Evolutionary conservation across 352 stramenopile genomes (phyloP).

Genomic region (Globisporangium parvum): DNA sequence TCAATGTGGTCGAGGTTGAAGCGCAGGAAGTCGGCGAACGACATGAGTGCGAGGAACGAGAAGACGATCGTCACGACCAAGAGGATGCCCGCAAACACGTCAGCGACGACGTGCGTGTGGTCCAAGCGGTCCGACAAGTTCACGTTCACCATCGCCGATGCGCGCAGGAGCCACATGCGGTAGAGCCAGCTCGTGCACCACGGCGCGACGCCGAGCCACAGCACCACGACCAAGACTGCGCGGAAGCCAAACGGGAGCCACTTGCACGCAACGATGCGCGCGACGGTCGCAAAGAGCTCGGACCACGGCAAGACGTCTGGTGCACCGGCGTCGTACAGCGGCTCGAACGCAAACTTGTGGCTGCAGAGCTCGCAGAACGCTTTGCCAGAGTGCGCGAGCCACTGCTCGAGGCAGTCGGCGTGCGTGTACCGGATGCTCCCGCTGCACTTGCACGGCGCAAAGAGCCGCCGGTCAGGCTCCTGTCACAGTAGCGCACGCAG

Average conservation of each 20-base stretch:
- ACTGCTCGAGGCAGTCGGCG: slow-evolving; percentile 93
- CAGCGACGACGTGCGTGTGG: slow-evolving; percentile 53
- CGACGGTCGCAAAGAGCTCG: slow-evolving; percentile 83
- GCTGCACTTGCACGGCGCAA: slow-evolving; percentile 91
- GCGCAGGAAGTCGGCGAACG: slow-evolving; percentile 89
- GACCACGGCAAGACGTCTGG: slow-evolving; percentile 83
- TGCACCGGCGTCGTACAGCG: slow-evolving; percentile 84
- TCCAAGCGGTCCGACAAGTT: slow-evolving; percentile 80
- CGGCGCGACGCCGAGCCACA: slow-evolving; percentile 88
- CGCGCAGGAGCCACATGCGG: slow-evolving; percentile 90
- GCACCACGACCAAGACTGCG: slow-evolving; percentile 55
- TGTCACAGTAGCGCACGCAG: too few relatives aligned
- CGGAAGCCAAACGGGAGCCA: slow-evolving; percentile 88
- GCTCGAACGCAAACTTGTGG: slow-evolving; percentile 90
- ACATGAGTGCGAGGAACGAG: slow-evolving; percentile 94
- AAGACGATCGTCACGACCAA: slow-evolving; percentile 91
- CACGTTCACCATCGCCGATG: slow-evolving; percentile 79
- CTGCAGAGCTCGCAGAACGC: slow-evolving; percentile 92
- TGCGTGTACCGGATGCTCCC: slow-evolving; percentile 93
- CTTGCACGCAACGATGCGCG: slow-evolving; percentile 70
- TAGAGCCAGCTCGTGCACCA: slow-evolving; percentile 93
- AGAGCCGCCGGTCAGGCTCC: slow-evolving; percentile 67
- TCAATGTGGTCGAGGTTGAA: slow-evolving; percentile 89
- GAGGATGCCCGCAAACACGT: slow-evolving; percentile 88
- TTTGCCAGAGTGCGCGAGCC: slow-evolving; percentile 90